Evolutionary conservation across 2,329 filamentous ascomycete genomes (phyloP).

Genomic region (Xylaria sp.): DNA sequence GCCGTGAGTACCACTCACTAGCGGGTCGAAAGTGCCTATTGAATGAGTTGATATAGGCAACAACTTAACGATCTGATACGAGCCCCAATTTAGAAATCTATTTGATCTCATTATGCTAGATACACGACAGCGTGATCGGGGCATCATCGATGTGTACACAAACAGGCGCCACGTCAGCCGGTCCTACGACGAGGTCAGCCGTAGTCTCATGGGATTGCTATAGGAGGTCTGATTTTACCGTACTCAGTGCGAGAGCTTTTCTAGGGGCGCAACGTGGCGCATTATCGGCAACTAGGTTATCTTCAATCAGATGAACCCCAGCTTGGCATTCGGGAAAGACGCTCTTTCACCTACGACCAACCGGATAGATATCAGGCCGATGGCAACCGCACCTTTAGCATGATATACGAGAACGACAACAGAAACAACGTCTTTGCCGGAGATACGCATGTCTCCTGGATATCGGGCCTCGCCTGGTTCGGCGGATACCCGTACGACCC

Average conservation of each 20-base stretch:
- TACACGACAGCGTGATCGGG: constrained; percentile 68
- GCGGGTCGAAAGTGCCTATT: constrained; percentile 46
- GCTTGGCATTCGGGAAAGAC: constrained; percentile 33
- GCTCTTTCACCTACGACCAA: constrained; percentile 55
- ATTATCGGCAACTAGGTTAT: constrained; percentile 72
- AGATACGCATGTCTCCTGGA: constrained; percentile 63
- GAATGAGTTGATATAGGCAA: constrained; percentile 69
- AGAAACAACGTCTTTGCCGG: constrained; percentile 66
- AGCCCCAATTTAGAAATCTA: constrained; percentile 65
- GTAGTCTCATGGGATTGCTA: constrained; percentile 69
- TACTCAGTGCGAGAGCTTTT: constrained; percentile 55
- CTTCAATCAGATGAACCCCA: constrained; percentile 50
- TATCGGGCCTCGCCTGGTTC: constrained; percentile 53
- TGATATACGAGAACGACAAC: constrained; percentile 63
- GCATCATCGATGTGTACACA: constrained; percentile 63
- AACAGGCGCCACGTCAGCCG: constrained; percentile 63
- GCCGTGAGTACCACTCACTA: too few species aligned
- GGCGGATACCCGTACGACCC: constrained; percentile 48
- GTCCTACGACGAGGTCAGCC: constrained; percentile 61
- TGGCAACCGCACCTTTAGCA: constrained; percentile 63
- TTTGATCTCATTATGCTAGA: constrained; percentile 71
- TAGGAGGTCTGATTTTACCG: constrained; percentile 77
- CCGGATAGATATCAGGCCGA: constrained; percentile 54
- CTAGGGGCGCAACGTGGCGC: constrained; percentile 69
- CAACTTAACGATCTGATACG: constrained; percentile 69